Base-by-base conservation (phyloP, 2,329 filamentous ascomycete genomes). In the Fusarium newnesense region DNA sequence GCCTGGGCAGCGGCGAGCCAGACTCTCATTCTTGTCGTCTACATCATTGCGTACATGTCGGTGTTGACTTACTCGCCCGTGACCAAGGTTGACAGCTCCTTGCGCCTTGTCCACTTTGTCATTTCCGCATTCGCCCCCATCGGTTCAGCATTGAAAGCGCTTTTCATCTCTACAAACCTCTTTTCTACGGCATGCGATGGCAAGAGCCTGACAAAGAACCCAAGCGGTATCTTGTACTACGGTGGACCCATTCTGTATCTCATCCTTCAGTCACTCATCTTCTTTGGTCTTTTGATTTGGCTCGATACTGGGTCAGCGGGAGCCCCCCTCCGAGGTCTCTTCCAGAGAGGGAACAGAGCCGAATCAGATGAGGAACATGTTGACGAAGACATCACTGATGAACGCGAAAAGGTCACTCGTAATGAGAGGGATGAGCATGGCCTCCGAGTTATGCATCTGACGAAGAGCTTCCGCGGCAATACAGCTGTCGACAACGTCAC, bases 401-500 rank as follows among this genome's bases (percentile, higher is more conserved):
- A 96, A 80, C 84, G 92, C 9, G 81, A 83, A 8, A 88, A 92
- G 46, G 88, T 94, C 32, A 89, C 88, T 28, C 73, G 70, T 39
- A 63, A 66, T 21, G 76, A 75, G 18, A 74, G 76, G 9, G 75
- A 79, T 6, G 80, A 83, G 5, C 91, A 95, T 73, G 93, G 93
- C 21, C 88, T 98, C 21, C 90, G 92, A n/a, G 93, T 97, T 9
- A 82, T 93, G 47, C 90, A 97, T 79, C 84, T 97, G 4, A 94
- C 91, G 37, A 98, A 97, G 81, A 87, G 88, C 1, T 98, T 97
- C 75, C 89, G 90, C 19, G 87, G 87, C 69, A 92, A 92, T 74
- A 90, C 91, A 2, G 95, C 94, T 7, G 94, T 98, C n/a, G 92
- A 97, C 75, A 93, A 97, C 76, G 89, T 97, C 46, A 94, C 92